These are phyloP conservation scores for Lactarius deliciosus DNA, from an alignment of 768 basidiomycete genomes.

Conservation along the genomic window DNA sequence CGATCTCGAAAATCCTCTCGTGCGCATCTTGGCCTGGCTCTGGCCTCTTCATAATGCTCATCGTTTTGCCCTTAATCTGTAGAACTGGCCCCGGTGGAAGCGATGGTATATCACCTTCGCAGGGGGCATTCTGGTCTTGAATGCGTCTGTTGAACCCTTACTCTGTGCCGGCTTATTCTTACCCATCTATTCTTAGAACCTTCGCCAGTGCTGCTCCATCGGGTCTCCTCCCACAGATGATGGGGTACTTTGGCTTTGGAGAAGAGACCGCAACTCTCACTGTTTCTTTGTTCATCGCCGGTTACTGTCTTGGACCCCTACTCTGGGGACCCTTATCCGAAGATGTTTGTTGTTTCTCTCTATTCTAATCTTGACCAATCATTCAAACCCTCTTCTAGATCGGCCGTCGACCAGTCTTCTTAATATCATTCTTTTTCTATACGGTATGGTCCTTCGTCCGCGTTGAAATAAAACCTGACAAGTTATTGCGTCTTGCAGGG, in stretches of 20 bases:
- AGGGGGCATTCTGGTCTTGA: constrained; percentile 51
- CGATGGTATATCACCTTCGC: constrained; percentile 55
- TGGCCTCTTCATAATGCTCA: constrained; percentile 8
- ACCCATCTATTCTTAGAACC: constrained; percentile 41
- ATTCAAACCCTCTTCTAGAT: constrained; percentile 17
- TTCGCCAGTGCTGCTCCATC: constrained; percentile 63
- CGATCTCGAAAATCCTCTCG: constrained; percentile 24
- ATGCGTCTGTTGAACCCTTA: constrained; percentile 43
- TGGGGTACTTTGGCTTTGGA: constrained; percentile 49
- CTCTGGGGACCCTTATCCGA: constrained; percentile 36
- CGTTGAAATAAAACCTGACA: constrained; percentile 5
- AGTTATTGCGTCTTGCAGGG: constrained; percentile 36
- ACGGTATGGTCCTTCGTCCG: constrained; percentile 36
- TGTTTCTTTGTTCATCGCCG: constrained; percentile 63
- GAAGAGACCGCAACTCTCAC: constrained; percentile 52
- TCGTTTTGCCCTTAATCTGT: neutral
- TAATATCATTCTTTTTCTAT: constrained; percentile 57
- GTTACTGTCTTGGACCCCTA: constrained; percentile 50
- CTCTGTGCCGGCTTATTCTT: constrained; percentile 5
- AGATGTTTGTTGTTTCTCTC: constrained; percentile 32
- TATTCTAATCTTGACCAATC: constrained; percentile 9
- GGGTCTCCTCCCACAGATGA: constrained; percentile 46
- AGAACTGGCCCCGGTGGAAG: constrained; percentile 51
- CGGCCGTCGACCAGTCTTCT: constrained; percentile 60
- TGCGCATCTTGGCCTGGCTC: constrained; percentile 11